Evolutionary conservation across 192 early-diverging fungal species (phyloP).

Genomic region (Coemansia sp.): DNA sequence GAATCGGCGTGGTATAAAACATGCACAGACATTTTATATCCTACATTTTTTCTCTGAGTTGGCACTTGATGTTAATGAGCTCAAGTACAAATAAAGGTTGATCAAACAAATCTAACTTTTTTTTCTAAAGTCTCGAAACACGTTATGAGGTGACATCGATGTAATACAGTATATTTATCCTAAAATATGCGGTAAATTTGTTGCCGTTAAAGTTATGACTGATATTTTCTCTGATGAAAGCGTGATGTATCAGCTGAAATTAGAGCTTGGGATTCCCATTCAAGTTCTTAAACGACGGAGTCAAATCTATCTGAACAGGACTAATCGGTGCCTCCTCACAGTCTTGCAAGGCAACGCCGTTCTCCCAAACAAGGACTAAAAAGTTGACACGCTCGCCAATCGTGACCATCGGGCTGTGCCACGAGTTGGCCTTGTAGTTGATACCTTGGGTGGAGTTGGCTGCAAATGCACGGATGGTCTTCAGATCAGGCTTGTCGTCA

Average conservation of each 20-base stretch:
- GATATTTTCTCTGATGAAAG: neutral
- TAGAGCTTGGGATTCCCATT: conserved; percentile 24
- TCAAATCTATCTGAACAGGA: conserved; percentile 35
- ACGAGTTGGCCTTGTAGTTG: conserved; percentile 76
- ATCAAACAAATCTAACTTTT: too few species aligned
- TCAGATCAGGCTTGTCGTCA: conserved; percentile 69
- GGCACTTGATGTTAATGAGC: too few species aligned
- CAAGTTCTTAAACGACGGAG: conserved; percentile 41
- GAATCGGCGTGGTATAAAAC: too few species aligned
- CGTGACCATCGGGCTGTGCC: conserved; percentile 91
- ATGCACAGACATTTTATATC: too few species aligned
- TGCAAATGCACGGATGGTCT: conserved; percentile 72
- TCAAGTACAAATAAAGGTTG: too few species aligned
- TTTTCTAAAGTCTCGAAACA: too few species aligned
- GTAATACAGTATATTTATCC: neutral
- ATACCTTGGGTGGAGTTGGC: conserved; percentile 71
- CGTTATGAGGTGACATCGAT: too few species aligned
- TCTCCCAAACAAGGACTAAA: conserved; percentile 76
- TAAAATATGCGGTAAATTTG: neutral
- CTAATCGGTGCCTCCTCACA: conserved; percentile 60
- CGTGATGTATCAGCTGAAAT: neutral
- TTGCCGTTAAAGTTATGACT: too few species aligned
- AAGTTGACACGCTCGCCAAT: conserved; percentile 65
- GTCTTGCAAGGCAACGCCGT: conserved; percentile 67
- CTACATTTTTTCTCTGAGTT: too few species aligned